These are phyloP conservation scores for Isoetes engelmannii DNA, from an alignment of 83 land plant genomes.

Conservation along the genomic window DNA sequence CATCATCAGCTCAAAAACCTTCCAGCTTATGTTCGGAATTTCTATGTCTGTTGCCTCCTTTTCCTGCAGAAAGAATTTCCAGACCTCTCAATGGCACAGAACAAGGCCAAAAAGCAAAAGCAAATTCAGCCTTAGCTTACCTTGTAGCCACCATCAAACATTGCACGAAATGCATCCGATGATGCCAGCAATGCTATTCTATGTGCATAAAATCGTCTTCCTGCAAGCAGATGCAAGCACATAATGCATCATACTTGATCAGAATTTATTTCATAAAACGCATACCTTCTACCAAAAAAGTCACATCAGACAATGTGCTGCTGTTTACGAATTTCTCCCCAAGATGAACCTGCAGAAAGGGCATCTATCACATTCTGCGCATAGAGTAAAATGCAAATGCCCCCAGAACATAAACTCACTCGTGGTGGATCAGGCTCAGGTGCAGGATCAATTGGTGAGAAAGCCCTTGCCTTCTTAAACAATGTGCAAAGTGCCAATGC, in stretches of 20 bases:
- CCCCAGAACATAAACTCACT: conserved; percentile 32
- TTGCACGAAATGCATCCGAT: conserved; percentile 97
- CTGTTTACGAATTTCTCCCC: conserved; percentile 92
- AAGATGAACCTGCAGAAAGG: conserved; percentile 68
- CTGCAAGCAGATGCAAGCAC: conserved; percentile 32
- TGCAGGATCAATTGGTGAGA: conserved; percentile 82
- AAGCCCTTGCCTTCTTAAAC: conserved; percentile 68
- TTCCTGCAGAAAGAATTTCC: conserved; percentile 45
- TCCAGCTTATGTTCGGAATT: conserved; percentile 98
- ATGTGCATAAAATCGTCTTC: conserved; percentile 84
- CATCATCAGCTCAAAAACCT: conserved; percentile 97
- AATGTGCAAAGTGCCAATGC: conserved; percentile 65
- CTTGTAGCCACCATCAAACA: conserved; percentile 99
- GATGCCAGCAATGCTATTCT: conserved; percentile 92
- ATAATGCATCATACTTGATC: not conserved
- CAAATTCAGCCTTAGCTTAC: conserved; percentile 34
- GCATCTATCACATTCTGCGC: not conserved
- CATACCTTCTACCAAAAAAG: conserved; percentile 87
- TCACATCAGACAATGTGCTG: conserved; percentile 77
- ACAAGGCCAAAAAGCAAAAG: not conserved
- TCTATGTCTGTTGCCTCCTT: conserved; percentile 87
- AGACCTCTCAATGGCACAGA: not conserved
- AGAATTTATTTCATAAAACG: not conserved
- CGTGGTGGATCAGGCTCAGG: conserved; percentile 88
- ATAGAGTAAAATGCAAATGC: not conserved